A percentile compares a stretch with the other conserved stretches of the same genome.
phyloP scores from a whole-genome alignment of 2,329 filamentous ascomycete genomes.

The Aspergillus sp. region DNA sequence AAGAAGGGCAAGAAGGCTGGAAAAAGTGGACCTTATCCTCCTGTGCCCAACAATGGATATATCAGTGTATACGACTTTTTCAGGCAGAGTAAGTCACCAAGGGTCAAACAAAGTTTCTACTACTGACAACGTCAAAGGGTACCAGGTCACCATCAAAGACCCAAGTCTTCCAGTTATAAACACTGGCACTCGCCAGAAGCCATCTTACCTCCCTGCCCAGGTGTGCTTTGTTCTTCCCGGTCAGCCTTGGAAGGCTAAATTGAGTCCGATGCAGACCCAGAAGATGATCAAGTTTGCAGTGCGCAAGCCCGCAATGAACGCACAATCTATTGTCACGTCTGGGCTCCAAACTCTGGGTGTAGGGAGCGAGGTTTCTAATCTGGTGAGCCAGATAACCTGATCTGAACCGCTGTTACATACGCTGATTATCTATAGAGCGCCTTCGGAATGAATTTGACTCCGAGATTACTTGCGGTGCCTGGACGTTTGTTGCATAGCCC shows the following conservation, averaged over 20 bases:
- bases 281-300: constrained; percentile 73
- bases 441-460: neutral
- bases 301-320: constrained; percentile 65
- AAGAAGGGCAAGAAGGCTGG: constrained; percentile 31
- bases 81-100: constrained; percentile 35
- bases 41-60: constrained; percentile 35
- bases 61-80: constrained; percentile 57
- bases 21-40: constrained; percentile 27
- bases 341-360: constrained; percentile 59
- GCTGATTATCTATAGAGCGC: too few relatives aligned
- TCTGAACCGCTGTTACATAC: too few relatives aligned
- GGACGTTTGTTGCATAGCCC: constrained; percentile 58
- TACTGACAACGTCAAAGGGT: constrained; percentile 31
- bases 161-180: constrained; percentile 63
- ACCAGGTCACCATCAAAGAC: constrained; percentile 31
- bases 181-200: constrained; percentile 57
- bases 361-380: constrained; percentile 52
- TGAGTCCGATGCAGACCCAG: constrained; percentile 61
- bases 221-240: constrained; percentile 63
- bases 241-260: constrained; percentile 61
- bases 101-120: neutral
- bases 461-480: constrained; percentile 66
- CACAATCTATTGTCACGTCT: constrained; percentile 60
- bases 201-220: constrained; percentile 67
- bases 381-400: constrained; percentile 50